phyloP scores from a whole-genome alignment of 2,329 filamentous ascomycete genomes.

The Alternaria ethzedia region DNA sequence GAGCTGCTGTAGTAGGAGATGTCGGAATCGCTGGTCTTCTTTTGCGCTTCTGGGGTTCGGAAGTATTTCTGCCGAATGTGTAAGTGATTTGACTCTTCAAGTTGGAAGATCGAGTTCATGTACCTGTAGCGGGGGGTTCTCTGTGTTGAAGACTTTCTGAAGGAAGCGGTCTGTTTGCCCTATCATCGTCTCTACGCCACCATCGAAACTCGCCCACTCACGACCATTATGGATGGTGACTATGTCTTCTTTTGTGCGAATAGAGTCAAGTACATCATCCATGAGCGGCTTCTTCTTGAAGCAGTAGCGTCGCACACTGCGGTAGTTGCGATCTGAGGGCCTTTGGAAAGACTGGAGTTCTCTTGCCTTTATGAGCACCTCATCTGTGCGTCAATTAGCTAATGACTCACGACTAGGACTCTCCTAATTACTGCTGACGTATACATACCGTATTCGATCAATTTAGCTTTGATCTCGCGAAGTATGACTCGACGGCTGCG shows the following conservation, averaged over 20 bases:
- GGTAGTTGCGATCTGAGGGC: conserved; percentile 50
- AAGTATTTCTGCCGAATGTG: conserved; percentile 39
- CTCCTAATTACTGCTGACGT: no score
- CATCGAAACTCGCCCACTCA: conserved; percentile 52
- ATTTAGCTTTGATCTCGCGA: conserved; percentile 38
- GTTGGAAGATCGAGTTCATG: not conserved
- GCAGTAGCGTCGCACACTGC: conserved; percentile 47
- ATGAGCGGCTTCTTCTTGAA: conserved; percentile 45
- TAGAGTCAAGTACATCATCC: conserved; percentile 44
- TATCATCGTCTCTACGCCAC: conserved; percentile 46
- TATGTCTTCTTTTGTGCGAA: conserved; percentile 52
- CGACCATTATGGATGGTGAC: conserved; percentile 48
- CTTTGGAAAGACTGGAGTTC: conserved; percentile 47
- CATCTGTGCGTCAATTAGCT: conserved; percentile 24
- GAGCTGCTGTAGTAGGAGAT: conserved; percentile 47
- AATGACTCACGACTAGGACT: no score
- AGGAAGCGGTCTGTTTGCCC: conserved; percentile 32
- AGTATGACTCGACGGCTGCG: conserved; percentile 37
- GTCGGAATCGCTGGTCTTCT: conserved; percentile 43
- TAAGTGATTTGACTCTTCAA: not conserved
- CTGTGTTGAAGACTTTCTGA: conserved; percentile 26
- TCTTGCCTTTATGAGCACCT: conserved; percentile 49
- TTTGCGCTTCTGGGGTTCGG: conserved; percentile 47
- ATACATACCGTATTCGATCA: conserved; percentile 45
- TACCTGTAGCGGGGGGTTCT: conserved; percentile 37